These are phyloP conservation scores for Sclerospora graminicola DNA, from an alignment of 352 stramenopile genomes.

Conservation along the genomic window DNA sequence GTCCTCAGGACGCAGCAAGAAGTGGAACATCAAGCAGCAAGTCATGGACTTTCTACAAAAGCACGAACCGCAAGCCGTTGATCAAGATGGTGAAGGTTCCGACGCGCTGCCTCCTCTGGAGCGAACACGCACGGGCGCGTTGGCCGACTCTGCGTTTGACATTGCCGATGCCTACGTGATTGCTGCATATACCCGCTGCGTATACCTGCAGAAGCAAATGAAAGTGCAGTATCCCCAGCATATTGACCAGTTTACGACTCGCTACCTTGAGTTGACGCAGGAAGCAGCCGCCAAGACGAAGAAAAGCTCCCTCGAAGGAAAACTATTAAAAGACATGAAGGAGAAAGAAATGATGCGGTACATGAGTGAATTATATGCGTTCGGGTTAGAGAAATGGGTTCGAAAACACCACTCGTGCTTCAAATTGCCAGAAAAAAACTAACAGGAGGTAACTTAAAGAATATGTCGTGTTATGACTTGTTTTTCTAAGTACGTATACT, in stretches of 20 bases:
- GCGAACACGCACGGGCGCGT: slow-evolving; percentile 25
- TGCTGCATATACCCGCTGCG: slow-evolving; percentile 50
- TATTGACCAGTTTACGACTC: slow-evolving; percentile 22
- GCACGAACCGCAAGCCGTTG: slow-evolving; percentile 24
- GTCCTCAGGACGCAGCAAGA: slow-evolving; percentile 13
- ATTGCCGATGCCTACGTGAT: slow-evolving; percentile 77
- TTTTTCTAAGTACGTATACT: slow-evolving; percentile 4
- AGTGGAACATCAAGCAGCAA: slow-evolving; percentile 51
- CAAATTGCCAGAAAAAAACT: slow-evolving; percentile 1
- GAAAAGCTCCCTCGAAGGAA: slow-evolving; percentile 27
- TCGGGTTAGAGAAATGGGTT: slow-evolving; percentile 49
- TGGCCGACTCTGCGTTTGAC: slow-evolving; percentile 53
- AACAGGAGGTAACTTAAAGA: slow-evolving; percentile 12
- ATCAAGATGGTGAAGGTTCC: slow-evolving; percentile 4
- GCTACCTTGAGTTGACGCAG: slow-evolving; percentile 33
- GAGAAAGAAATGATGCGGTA: slow-evolving; percentile 24
- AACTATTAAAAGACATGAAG: slow-evolving; percentile 26
- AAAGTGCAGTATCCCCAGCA: slow-evolving; percentile 16
- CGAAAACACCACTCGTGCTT: slow-evolving; percentile 25
- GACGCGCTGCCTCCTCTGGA: slow-evolving; percentile 14
- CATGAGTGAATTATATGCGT: slow-evolving; percentile 27
- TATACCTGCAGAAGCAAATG: slow-evolving; percentile 38
- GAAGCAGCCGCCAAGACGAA: slow-evolving; percentile 18
- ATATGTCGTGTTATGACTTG: slow-evolving; percentile 18
- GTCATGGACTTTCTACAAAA: slow-evolving; percentile 54